Evolutionary conservation across 1,139 yeast species (phyloP), one percentile per base, ranked within the genome.

Genomic region (Protomyces lactucae-debilis): DNA sequence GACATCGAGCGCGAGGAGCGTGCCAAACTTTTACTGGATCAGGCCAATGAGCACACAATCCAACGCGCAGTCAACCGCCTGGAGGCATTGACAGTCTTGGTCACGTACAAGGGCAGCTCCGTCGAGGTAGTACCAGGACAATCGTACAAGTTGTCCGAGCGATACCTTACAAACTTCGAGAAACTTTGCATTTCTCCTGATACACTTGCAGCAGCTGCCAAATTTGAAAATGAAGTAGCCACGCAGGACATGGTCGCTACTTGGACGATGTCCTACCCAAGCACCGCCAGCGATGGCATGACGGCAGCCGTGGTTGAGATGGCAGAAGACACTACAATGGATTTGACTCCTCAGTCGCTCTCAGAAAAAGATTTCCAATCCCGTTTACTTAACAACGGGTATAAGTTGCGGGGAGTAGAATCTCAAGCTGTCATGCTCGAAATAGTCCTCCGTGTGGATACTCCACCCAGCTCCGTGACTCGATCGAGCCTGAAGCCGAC

Each of bases 201-300:
- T 39, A 57, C 61, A 6, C 16, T 57, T 35, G 16, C 18, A 16
- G 35, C 21, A 21, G 61, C 61, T 12, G 39, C 32, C n/a, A 40
- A n/a, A 8, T 57, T 51, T 51, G 56, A 51, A 4, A 16, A 10
- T n/a, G 51, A 48, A 14, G 25, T 51, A 9, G 43, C 14, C 16
- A 37, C 21, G 37, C 37, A 37, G 10, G 55, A 53, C 6, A 36
- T 57, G 23, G 18, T 8, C 8, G 55, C 9, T 36, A 18, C n/a
- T 14, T 36, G 37, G 37, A n/a, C 43, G 23, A 54, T 46, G 21
- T 21, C 39, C n/a, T 52, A 25, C 37, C 55, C 55, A 9, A 46
- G 12, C 14, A 37, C 52, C 3, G 56, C 61, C 35, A 59, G 54
- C 52, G 36, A 59, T 21, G 63, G 57, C 28, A 40, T 55, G 21